Evolutionary conservation across 176 grass and related monocot species (phyloP).

Genomic region (Carex pumila): DNA sequence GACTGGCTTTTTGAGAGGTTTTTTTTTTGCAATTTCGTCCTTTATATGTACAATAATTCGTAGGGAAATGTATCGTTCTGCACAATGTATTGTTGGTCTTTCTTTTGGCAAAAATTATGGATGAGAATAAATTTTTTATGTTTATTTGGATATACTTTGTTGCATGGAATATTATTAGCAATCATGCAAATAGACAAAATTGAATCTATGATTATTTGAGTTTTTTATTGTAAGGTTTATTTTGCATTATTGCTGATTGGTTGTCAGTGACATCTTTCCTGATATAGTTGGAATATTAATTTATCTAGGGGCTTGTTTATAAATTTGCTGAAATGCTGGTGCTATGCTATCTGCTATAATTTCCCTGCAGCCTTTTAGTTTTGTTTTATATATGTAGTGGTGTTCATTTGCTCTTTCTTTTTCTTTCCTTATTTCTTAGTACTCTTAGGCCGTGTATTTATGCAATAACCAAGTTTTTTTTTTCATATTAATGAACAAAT

Average conservation of each 20-base stretch:
- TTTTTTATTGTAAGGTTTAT: no score
- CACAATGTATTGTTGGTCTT: not conserved
- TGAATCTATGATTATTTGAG: no score
- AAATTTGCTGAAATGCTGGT: not conserved
- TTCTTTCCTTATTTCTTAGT: not conserved
- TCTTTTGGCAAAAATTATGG: not conserved
- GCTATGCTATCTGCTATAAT: not conserved
- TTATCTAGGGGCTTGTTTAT: not conserved
- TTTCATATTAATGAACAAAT: no score
- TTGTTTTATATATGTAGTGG: no score
- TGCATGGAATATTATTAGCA: not conserved
- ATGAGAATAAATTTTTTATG: not conserved
- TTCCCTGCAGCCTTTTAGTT: no score
- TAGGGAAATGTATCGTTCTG: not conserved
- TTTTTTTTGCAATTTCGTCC: not conserved
- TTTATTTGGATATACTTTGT: not conserved
- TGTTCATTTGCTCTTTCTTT: no score
- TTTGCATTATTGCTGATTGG: not conserved
- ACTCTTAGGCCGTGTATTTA: not conserved
- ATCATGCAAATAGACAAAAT: no score
- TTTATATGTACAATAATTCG: not conserved
- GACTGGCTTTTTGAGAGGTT: constrained; percentile 8
- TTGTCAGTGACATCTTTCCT: not conserved
- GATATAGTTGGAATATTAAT: not conserved
- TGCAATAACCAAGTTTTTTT: not conserved